A percentile compares a stretch with the other conserved stretches of the same genome.
phyloP scores from a whole-genome alignment of 179 eudicot genomes.

The Gypsophila paniculata region DNA sequence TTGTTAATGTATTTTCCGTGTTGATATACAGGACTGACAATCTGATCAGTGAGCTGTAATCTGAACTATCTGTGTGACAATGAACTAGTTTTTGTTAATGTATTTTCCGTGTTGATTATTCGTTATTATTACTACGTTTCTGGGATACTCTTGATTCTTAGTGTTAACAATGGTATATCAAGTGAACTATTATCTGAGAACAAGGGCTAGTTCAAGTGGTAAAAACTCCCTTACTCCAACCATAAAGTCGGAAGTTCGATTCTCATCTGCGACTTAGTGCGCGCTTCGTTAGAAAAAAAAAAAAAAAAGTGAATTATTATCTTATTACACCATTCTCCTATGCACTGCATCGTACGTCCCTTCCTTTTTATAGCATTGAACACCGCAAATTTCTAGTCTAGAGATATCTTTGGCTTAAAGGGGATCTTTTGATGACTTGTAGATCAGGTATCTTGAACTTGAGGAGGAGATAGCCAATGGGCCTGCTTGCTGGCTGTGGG shows the following conservation, averaged over 20 bases:
- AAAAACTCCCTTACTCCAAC: no score
- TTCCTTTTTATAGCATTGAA: not conserved
- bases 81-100: not conserved
- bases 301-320: no score
- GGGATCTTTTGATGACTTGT: constrained; percentile 22
- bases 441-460: constrained; percentile 79
- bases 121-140: not conserved
- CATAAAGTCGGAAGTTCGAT: no score
- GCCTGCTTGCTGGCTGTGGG: constrained; percentile 98
- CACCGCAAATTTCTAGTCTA: not conserved
- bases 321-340: not conserved
- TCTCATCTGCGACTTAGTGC: no score
- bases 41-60: not conserved
- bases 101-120: not conserved
- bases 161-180: no score
- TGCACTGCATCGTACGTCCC: not conserved
- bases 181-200: no score
- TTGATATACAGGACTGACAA: constrained; percentile 11
- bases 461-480: constrained; percentile 98
- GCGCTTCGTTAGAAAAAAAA: no score
- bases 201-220: no score
- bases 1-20: not conserved
- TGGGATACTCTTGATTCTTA: no score
- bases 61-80: not conserved
- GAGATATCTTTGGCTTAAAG: not conserved